Evolutionary conservation across 2,329 filamentous ascomycete genomes (phyloP).

Genomic region (Talaromyces sp.): DNA sequence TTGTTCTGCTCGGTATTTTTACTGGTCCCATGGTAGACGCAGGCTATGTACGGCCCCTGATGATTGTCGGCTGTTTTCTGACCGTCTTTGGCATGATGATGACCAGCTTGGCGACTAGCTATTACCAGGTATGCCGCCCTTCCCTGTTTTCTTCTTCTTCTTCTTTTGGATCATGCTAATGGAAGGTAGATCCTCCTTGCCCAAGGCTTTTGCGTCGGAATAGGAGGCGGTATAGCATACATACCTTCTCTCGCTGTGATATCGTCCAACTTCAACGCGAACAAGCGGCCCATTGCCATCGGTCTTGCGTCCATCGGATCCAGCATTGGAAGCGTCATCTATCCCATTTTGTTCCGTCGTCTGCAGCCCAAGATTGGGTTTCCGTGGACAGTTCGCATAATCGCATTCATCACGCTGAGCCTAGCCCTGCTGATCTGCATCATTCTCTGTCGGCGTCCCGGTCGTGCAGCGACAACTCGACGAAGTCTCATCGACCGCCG

Average conservation of each 20-base stretch:
- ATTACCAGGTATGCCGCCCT: slow-evolving; percentile 11
- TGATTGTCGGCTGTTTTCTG: slow-evolving; percentile 36
- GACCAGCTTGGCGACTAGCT: slow-evolving; percentile 12
- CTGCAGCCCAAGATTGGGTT: slow-evolving; percentile 47
- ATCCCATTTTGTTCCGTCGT: slow-evolving; percentile 45
- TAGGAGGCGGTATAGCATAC: slow-evolving; percentile 59
- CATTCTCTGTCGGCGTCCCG: slow-evolving; percentile 38
- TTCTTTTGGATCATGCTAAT: neutral
- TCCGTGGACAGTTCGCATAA: slow-evolving; percentile 55
- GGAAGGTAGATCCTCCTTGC: slow-evolving; percentile 38
- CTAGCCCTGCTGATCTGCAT: slow-evolving; percentile 33
- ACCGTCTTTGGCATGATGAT: slow-evolving; percentile 20
- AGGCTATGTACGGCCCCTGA: slow-evolving; percentile 37
- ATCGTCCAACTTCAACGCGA: slow-evolving; percentile 58
- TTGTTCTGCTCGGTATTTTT: slow-evolving; percentile 43
- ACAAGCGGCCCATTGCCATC: slow-evolving; percentile 52
- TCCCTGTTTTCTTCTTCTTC: too few relatives aligned
- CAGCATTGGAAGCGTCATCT: slow-evolving; percentile 52
- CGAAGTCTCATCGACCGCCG: slow-evolving; percentile 37
- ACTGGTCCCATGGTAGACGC: slow-evolving; percentile 47
- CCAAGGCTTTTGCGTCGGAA: slow-evolving; percentile 46
- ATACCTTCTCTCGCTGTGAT: slow-evolving; percentile 60
- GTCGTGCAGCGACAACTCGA: slow-evolving; percentile 31
- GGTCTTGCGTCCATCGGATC: slow-evolving; percentile 57
- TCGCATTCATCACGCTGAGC: slow-evolving; percentile 57